Percentiles rank a stretch among this genome's conserved stretches.
These are phyloP conservation scores for Rhizophlyctis rosea DNA, from an alignment of 192 early-diverging fungal species.

Conservation along the genomic window DNA sequence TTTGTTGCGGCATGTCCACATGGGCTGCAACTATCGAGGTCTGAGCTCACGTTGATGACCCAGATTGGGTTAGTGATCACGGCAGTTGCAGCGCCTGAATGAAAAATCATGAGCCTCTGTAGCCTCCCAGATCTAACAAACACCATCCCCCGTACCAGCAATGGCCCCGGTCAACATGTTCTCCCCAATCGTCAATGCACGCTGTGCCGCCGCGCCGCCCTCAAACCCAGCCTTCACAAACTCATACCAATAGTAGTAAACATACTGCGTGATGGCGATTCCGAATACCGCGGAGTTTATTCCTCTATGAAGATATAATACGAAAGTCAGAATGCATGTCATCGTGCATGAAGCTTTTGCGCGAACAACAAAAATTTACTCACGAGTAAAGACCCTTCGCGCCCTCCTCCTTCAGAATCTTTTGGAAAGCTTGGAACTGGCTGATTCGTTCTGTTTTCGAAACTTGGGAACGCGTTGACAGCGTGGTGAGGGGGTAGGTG, in stretches of 20 bases:
- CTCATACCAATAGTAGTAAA: slow-evolving; percentile 74
- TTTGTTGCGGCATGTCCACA: not conserved
- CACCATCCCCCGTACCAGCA: slow-evolving; percentile 51
- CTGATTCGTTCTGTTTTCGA: slow-evolving; percentile 51
- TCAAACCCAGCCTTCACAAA: slow-evolving; percentile 82
- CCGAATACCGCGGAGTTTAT: slow-evolving; percentile 94
- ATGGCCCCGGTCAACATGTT: slow-evolving; percentile 93
- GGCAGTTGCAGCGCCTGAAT: slow-evolving; percentile 66
- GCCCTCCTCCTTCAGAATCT: slow-evolving; percentile 89
- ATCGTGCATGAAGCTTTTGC: no score
- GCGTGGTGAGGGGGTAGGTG: slow-evolving; percentile 77
- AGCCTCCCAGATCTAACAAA: not conserved
- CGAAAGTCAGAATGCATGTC: slow-evolving; percentile 9
- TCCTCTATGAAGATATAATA: slow-evolving; percentile 54
- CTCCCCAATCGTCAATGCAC: slow-evolving; percentile 75
- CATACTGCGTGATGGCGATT: slow-evolving; percentile 91
- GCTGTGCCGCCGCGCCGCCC: slow-evolving; percentile 51
- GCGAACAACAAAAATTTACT: slow-evolving; percentile 30
- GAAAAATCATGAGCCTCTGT: not conserved
- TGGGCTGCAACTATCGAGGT: slow-evolving; percentile 6
- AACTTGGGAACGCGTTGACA: slow-evolving; percentile 49
- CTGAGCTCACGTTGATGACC: slow-evolving; percentile 84
- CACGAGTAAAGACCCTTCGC: slow-evolving; percentile 85
- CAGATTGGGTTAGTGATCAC: slow-evolving; percentile 96
- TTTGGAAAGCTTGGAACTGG: slow-evolving; percentile 81